Percentiles rank a stretch among this genome's conserved stretches.
Evolutionary conservation across 2,329 filamentous ascomycete species (phyloP).

Genomic region (Phaeosphaeria sp.): DNA sequence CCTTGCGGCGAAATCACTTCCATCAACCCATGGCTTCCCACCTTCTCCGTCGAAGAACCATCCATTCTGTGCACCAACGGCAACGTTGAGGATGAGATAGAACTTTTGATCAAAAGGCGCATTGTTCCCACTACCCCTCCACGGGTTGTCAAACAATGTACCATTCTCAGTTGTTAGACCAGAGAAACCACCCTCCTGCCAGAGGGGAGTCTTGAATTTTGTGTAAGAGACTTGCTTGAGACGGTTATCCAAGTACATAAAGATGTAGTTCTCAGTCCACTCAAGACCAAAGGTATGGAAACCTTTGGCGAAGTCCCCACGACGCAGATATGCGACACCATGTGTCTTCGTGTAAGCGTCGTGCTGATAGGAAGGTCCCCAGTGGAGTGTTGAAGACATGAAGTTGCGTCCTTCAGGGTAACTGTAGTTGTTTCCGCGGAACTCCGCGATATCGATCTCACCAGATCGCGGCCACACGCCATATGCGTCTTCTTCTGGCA

Average conservation of each 20-base stretch:
- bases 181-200: constrained; percentile 71
- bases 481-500: constrained; percentile 71
- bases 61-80: constrained; percentile 78
- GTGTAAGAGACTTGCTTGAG: constrained; percentile 80
- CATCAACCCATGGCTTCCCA: constrained; percentile 72
- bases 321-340: constrained; percentile 53
- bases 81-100: constrained; percentile 77
- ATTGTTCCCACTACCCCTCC: constrained; percentile 67
- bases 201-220: constrained; percentile 67
- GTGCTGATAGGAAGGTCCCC: constrained; percentile 59
- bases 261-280: constrained; percentile 85
- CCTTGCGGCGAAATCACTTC: constrained; percentile 24
- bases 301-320: constrained; percentile 71
- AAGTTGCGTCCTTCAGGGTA: constrained; percentile 79
- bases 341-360: constrained; percentile 33
- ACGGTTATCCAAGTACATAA: constrained; percentile 80
- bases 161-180: constrained; percentile 66
- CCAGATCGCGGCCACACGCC: constrained; percentile 78
- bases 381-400: constrained; percentile 77
- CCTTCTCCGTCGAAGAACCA: constrained; percentile 71
- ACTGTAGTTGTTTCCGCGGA: constrained; percentile 76
- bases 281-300: constrained; percentile 74
- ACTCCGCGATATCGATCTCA: constrained; percentile 83
- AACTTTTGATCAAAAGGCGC: constrained; percentile 78
- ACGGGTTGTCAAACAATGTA: constrained; percentile 66